Evolutionary conservation across 176 grass and related monocot genomes (phyloP).

Genomic region (Ananas comosus): DNA sequence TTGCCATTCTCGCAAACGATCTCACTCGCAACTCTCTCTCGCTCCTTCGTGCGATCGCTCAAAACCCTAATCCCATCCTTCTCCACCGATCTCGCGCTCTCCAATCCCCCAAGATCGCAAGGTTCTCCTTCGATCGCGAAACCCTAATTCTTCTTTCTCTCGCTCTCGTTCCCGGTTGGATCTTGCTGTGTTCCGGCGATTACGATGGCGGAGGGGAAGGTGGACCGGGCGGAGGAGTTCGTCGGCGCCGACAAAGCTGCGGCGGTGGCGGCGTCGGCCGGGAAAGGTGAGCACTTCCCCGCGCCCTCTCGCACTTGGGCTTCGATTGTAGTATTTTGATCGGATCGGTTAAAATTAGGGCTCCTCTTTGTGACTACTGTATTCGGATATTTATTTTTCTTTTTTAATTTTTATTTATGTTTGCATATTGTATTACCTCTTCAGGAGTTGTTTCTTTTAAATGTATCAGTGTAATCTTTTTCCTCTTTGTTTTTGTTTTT

Average conservation of each 20-base stretch:
- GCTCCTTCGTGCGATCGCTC: constrained; percentile 2
- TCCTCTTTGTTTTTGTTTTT: too few species aligned
- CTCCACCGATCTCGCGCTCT: not conserved
- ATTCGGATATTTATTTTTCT: too few species aligned
- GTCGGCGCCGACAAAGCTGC: constrained; percentile 15
- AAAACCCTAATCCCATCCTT: constrained; percentile 44
- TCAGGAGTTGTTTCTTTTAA: too few species aligned
- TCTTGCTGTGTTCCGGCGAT: constrained; percentile 7
- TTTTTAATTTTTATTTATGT: not conserved
- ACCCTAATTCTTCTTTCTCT: constrained; percentile 43
- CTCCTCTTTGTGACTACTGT: too few species aligned
- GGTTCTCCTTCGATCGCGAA: constrained; percentile 25
- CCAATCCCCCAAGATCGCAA: constrained; percentile 5
- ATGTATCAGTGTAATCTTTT: too few species aligned
- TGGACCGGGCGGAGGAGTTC: constrained; percentile 61
- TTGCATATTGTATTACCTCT: not conserved
- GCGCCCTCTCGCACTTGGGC: too few species aligned
- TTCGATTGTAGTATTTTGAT: too few species aligned
- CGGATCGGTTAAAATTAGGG: too few species aligned
- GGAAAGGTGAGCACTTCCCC: constrained; percentile 47
- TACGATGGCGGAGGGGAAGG: constrained; percentile 64
- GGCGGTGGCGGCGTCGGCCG: constrained; percentile 5
- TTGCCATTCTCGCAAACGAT: too few species aligned
- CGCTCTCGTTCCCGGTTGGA: constrained; percentile 24
- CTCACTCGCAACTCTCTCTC: not conserved